Conservation (phyloP, 495 filamentous ascomycete species). For the Penicillium ochrochloron region DNA sequence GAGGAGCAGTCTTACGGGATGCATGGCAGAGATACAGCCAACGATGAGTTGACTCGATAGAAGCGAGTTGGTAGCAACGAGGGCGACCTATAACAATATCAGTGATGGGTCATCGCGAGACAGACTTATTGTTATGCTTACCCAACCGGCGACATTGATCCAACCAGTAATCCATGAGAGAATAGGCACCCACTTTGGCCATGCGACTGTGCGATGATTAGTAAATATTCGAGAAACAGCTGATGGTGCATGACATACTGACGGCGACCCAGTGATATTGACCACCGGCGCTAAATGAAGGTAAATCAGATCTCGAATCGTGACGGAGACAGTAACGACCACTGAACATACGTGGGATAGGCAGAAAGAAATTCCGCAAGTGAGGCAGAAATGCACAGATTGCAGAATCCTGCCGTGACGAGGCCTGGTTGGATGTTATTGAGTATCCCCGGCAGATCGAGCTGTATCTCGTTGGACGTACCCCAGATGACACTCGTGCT, state of each 20-base stretch:
- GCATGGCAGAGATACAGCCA: conserved; percentile 58
- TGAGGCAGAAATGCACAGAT: conserved; percentile 67
- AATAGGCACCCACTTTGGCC: conserved; percentile 60
- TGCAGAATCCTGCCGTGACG: conserved; percentile 70
- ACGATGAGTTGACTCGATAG: conserved; percentile 63
- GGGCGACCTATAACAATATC: conserved; percentile 54
- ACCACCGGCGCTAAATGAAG: conserved; percentile 51
- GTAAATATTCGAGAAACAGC: not conserved
- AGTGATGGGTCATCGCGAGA: not conserved
- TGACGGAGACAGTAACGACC: no score
- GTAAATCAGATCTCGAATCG: not conserved
- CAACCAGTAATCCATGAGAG: conserved; percentile 73
- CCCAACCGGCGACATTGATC: conserved; percentile 75
- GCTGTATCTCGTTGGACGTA: conserved; percentile 14
- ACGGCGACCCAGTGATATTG: conserved; percentile 77
- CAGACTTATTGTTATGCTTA: conserved; percentile 30
- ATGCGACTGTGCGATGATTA: conserved; percentile 43
- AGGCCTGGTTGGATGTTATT: conserved; percentile 47
- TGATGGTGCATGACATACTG: conserved; percentile 29
- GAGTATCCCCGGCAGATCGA: conserved; percentile 2
- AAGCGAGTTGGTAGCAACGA: conserved; percentile 49
- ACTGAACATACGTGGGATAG: conserved; percentile 59
- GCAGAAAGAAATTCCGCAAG: conserved; percentile 72
- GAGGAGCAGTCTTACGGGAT: conserved; percentile 29
- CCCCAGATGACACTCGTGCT: conserved; percentile 53